phyloP scores from a whole-genome alignment of 2,329 filamentous ascomycete species.

The Arthrobotrys sphaeroides region DNA sequence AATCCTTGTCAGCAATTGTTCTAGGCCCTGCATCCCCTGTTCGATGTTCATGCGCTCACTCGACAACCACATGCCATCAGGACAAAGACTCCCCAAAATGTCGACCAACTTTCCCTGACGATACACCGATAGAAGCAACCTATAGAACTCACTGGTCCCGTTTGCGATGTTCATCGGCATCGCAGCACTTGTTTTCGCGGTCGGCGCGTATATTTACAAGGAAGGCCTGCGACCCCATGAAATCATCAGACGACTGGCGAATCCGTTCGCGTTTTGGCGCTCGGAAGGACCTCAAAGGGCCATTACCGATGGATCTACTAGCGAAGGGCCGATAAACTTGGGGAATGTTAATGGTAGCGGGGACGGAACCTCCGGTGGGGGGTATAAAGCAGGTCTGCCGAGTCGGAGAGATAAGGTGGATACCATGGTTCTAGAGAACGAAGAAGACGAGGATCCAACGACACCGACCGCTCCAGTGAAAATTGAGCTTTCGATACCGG shows the following conservation, averaged over 20 bases:
- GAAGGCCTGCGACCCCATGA: constrained; percentile 28
- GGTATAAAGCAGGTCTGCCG: constrained; percentile 23
- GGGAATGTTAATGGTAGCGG: background rate
- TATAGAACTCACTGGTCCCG: no score
- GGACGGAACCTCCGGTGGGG: background rate
- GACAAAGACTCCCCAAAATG: constrained; percentile 20
- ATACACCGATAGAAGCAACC: no score
- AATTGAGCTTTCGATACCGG: constrained; percentile 37
- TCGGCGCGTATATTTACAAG: constrained; percentile 41
- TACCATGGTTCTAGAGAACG: constrained; percentile 16
- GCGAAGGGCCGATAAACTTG: constrained; percentile 3
- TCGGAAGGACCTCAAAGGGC: background rate
- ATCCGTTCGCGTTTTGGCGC: constrained; percentile 15
- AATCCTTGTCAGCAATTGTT: constrained; percentile 18
- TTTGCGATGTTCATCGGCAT: constrained; percentile 43
- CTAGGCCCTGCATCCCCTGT: background rate
- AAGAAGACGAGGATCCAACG: constrained; percentile 38
- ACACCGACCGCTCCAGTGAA: constrained; percentile 39
- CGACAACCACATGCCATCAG: background rate
- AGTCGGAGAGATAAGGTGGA: constrained; percentile 41
- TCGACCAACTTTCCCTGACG: constrained; percentile 48
- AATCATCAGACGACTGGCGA: constrained; percentile 17
- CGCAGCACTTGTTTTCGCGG: constrained; percentile 38
- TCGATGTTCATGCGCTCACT: background rate
- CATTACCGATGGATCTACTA: constrained; percentile 34